Conservation (phyloP, 352 stramenopile species). For the Phytophthora pistaciae region DNA sequence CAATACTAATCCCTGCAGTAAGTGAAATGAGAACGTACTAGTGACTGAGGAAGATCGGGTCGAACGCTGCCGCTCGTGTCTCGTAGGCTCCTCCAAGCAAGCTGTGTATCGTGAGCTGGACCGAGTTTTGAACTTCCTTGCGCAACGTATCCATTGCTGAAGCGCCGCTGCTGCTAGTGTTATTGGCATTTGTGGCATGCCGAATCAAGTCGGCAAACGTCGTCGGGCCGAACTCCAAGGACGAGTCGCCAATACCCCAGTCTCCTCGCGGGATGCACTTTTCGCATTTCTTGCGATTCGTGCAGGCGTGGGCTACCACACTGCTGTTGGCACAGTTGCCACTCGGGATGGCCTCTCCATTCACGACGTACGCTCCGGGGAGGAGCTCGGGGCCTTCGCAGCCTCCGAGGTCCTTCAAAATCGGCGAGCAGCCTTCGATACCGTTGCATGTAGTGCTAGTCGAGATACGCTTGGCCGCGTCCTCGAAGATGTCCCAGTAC, state of each 20-base stretch:
- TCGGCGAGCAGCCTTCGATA: constrained; percentile 52
- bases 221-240: constrained; percentile 71
- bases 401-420: constrained; percentile 67
- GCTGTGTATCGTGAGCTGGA: constrained; percentile 56
- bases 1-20: background rate
- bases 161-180: constrained; percentile 34
- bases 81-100: constrained; percentile 51
- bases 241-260: constrained; percentile 68
- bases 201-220: constrained; percentile 70
- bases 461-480: constrained; percentile 62
- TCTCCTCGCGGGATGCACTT: constrained; percentile 71
- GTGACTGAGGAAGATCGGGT: constrained; percentile 59
- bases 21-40: constrained; percentile 38
- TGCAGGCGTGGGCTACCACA: constrained; percentile 55
- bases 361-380: constrained; percentile 36
- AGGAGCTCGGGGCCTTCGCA: constrained; percentile 49
- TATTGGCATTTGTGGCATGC: constrained; percentile 40
- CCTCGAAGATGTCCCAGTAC: constrained; percentile 75
- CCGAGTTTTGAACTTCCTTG: constrained; percentile 41
- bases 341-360: constrained; percentile 30
- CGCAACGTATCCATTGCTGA: constrained; percentile 46
- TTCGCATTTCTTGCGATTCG: constrained; percentile 53
- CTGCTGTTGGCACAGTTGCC: constrained; percentile 72
- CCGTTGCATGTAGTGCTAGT: constrained; percentile 43
- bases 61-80: constrained; percentile 51